Evolutionary conservation across 2,329 filamentous ascomycete genomes (phyloP), one percentile per base, ranked within the genome.

Genomic region (Diplodia sapinea): DNA sequence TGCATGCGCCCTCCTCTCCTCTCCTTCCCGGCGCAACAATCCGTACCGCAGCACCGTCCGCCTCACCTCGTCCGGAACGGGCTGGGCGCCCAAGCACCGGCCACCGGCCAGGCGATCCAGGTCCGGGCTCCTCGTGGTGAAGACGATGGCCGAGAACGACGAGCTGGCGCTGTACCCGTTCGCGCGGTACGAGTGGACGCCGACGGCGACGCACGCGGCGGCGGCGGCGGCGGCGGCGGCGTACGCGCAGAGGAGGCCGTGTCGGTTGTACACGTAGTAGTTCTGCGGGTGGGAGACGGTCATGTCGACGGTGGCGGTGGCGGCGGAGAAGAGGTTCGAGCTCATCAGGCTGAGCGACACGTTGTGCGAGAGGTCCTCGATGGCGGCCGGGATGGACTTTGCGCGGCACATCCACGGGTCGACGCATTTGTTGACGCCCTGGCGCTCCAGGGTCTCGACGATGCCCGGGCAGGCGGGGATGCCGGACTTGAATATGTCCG

Each of bases 311-410:
- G 20, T 26, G 15, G 23, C 31, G 17, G 11, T 23, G 31, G 6
- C 31, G 31, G 6, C 31, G 43, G 59, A 33, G 17, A 63, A 63
- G 9, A 26, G 40, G 4, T 6, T 17, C 15, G 40, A 43, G 40
- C 40, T 50, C 4, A 63, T 29, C 8, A 63, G 59, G n/a, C 59
- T 63, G 7, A 50, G 40, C 8, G 43, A 51, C 5, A 51, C 49
- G 43, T 63, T 63, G 47, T 26, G 59, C 20, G 59, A 63, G 3
- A 63, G 59, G 29, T 63, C 43, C 26, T 63, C 59, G 43, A 63
- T 26, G 2, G 59, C 47, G 7, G 15, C 12, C 11, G 31, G 26
- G 12, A 63, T 43, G 1, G 59, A 63, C 8, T 43, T 43, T 17
- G 50, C 50, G 6, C 59, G 59, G 12, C 59, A 63, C 40, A 50